Conservation (phyloP, 2,329 filamentous ascomycete species). For the Penicillium sp. region DNA sequence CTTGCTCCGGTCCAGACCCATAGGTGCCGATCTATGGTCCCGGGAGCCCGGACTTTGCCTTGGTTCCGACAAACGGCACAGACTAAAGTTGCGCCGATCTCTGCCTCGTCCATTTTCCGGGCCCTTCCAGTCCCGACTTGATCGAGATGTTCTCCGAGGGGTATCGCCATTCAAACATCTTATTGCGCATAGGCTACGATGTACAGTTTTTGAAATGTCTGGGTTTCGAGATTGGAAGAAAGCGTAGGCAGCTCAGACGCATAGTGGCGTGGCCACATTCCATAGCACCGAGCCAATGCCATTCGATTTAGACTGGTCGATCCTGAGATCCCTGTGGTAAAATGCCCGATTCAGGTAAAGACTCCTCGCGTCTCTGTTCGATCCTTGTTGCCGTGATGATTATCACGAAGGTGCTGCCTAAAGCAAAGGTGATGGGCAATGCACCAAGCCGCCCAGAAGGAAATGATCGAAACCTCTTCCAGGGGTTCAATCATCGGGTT, state of each 20-base stretch:
- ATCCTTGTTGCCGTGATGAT: background rate
- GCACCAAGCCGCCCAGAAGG: background rate
- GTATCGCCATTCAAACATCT: background rate
- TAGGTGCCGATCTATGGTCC: background rate
- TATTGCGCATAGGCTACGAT: background rate
- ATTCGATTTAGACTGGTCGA: background rate
- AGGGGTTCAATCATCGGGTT: background rate
- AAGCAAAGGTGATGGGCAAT: background rate
- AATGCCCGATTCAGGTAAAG: background rate
- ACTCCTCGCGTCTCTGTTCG: conserved; percentile 7
- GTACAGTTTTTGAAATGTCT: background rate
- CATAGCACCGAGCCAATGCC: conserved; percentile 1
- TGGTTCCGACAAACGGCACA: conserved; percentile 17
- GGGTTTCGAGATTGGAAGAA: background rate
- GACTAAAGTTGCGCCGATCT: conserved; percentile 13
- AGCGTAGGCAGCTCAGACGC: background rate
- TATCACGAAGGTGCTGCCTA: background rate
- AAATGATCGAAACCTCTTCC: background rate
- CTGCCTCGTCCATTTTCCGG: conserved; percentile 6
- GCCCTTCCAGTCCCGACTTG: background rate
- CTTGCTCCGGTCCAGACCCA: background rate
- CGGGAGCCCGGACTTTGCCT: conserved; percentile 4
- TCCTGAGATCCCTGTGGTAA: conserved; percentile 5
- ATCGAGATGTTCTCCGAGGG: conserved; percentile 2
- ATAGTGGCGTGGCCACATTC: conserved; percentile 2